Conservation (phyloP, 441 rosid genomes). For the Croton setiger region DNA sequence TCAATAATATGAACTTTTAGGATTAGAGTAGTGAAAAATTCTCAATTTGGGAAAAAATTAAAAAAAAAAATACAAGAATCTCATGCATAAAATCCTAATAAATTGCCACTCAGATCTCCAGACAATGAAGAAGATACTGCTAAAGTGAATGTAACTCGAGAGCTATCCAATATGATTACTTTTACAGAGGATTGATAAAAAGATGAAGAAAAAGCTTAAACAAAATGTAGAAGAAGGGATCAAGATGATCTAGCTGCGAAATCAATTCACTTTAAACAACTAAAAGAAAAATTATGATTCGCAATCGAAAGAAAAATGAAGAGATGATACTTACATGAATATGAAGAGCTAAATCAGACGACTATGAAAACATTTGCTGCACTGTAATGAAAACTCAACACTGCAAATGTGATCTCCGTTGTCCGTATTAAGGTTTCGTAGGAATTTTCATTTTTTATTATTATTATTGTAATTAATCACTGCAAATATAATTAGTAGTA, state of each 20-base stretch:
- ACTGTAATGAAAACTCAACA: neutral
- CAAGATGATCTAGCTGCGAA: too few relatives aligned
- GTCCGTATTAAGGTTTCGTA: too few relatives aligned
- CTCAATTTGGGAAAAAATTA: neutral
- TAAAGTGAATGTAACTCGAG: neutral
- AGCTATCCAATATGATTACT: too few relatives aligned
- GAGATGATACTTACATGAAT: neutral
- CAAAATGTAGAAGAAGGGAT: too few relatives aligned
- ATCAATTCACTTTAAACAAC: too few relatives aligned
- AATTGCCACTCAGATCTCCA: slow-evolving; percentile 3
- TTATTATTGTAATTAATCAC: too few relatives aligned
- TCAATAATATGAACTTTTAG: neutral
- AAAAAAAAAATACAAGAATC: neutral
- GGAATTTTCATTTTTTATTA: too few relatives aligned
- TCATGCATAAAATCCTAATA: neutral
- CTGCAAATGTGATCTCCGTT: too few relatives aligned
- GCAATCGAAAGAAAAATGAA: neutral
- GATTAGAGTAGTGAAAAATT: neutral
- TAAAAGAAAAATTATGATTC: neutral
- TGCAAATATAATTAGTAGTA: too few relatives aligned
- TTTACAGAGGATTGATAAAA: neutral
- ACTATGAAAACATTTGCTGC: neutral
- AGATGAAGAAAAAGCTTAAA: too few relatives aligned
- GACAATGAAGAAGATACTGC: neutral
- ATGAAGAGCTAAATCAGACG: neutral